Conservation (phyloP, 495 filamentous ascomycete genomes). For the Hypoxylon crocopeplum region DNA sequence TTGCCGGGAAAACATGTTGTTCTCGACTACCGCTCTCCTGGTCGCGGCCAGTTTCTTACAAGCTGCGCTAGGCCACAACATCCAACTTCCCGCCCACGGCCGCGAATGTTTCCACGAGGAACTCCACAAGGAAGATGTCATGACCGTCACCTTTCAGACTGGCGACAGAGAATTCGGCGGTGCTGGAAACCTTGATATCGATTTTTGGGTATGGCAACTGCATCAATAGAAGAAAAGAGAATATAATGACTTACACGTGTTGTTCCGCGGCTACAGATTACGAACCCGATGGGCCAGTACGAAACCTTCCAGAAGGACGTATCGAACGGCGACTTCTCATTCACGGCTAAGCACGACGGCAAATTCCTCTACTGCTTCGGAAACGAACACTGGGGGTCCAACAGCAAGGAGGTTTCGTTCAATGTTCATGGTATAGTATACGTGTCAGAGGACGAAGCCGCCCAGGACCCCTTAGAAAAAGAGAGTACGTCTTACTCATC, state of each 20-base stretch:
- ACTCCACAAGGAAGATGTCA: constrained; percentile 91
- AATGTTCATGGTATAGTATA: constrained; percentile 99
- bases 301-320: constrained; percentile 78
- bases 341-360: constrained; percentile 83
- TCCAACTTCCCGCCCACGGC: constrained; percentile 88
- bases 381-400: constrained; percentile 93
- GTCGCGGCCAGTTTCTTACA: constrained; percentile 67
- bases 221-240: no score
- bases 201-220: constrained; percentile 84
- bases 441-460: constrained; percentile 84
- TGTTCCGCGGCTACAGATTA: constrained; percentile 65
- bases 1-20: constrained; percentile 53
- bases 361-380: constrained; percentile 98
- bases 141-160: constrained; percentile 99
- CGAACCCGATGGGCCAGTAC: constrained; percentile 76
- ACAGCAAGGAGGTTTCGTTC: constrained; percentile 96
- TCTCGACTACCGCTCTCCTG: constrained; percentile 66
- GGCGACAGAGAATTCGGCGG: constrained; percentile 95
- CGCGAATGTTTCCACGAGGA: constrained; percentile 97
- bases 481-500: constrained; percentile 65
- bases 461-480: constrained; percentile 85
- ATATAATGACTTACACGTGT: constrained; percentile 16
- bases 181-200: constrained; percentile 92
- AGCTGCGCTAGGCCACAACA: constrained; percentile 82
- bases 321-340: constrained; percentile 91